These are phyloP conservation scores for Acanthamoeba royreba DNA, from an alignment of 208 protist genomes.

Conservation along the genomic window DNA sequence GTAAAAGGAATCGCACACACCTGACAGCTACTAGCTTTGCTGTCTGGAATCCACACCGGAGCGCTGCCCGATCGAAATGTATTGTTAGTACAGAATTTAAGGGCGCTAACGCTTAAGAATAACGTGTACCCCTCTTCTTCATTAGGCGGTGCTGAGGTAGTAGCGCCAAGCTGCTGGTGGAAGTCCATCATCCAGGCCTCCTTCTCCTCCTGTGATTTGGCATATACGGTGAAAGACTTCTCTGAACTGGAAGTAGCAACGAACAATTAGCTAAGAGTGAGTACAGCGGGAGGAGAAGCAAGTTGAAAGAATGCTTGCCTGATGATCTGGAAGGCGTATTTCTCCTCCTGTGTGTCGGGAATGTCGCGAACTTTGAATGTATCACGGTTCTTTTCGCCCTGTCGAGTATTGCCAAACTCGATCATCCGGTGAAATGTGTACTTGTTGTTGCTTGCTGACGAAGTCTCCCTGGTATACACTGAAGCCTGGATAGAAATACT, in stretches of 20 bases:
- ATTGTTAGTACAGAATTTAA: too few relatives aligned
- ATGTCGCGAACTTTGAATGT: not conserved
- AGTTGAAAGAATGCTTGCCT: not conserved
- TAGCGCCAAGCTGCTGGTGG: not conserved
- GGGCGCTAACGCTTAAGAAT: too few relatives aligned
- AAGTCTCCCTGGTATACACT: not conserved
- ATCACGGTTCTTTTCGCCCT: slow-evolving; percentile 15
- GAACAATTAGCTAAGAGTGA: too few relatives aligned
- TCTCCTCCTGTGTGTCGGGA: not conserved
- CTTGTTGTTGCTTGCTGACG: not conserved
- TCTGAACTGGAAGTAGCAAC: not conserved
- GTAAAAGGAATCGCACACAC: not conserved
- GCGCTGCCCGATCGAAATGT: not conserved
- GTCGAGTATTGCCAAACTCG: not conserved
- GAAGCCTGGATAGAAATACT: not conserved
- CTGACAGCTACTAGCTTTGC: not conserved
- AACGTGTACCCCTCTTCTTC: not conserved
- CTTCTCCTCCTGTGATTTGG: not conserved
- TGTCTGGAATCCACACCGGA: slow-evolving; percentile 9
- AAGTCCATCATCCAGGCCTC: slow-evolving; percentile 8
- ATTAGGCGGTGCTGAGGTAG: not conserved
- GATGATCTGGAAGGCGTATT: slow-evolving; percentile 34
- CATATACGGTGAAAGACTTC: slow-evolving; percentile 15
- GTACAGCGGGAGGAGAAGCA: too few relatives aligned
- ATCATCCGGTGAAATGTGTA: slow-evolving; percentile 30